Percentiles rank a stretch among this genome's conserved stretches.
Conservation (phyloP, 78 protist species). For the Mastigamoeba balamuthi region DNA sequence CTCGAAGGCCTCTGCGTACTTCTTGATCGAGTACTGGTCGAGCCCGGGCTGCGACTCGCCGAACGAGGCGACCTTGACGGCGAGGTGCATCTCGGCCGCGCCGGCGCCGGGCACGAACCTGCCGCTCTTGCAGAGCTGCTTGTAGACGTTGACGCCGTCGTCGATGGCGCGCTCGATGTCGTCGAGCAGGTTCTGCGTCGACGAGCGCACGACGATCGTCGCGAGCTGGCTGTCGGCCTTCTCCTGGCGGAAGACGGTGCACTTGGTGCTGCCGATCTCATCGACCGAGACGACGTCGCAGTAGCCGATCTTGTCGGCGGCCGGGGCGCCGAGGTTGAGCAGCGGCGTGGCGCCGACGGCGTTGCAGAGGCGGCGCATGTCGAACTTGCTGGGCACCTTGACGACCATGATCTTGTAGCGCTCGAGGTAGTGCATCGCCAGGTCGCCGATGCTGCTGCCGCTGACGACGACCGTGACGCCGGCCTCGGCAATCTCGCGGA, state of each 20-base stretch:
- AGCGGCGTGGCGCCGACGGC: slow-evolving; percentile 84
- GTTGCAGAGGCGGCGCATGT: slow-evolving; percentile 85
- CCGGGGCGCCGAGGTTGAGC: slow-evolving; percentile 84
- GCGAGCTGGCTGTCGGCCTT: slow-evolving; percentile 53
- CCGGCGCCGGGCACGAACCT: slow-evolving; percentile 96
- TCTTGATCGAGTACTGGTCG: slow-evolving; percentile 90
- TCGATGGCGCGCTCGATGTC: slow-evolving; percentile 96
- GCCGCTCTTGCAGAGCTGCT: slow-evolving; percentile 71
- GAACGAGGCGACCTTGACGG: slow-evolving; percentile 32
- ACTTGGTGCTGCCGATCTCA: slow-evolving; percentile 62
- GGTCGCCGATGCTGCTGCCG: slow-evolving; percentile 79
- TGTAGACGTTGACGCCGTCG: slow-evolving; percentile 88
- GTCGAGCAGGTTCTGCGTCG: slow-evolving; percentile 87
- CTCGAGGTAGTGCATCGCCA: slow-evolving; percentile 93
- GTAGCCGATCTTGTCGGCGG: slow-evolving; percentile 81
- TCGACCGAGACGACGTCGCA: slow-evolving; percentile 46
- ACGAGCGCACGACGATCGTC: slow-evolving; percentile 91
- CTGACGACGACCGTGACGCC: slow-evolving; percentile 90
- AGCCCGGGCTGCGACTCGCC: slow-evolving; percentile 68
- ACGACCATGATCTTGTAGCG: slow-evolving; percentile 75
- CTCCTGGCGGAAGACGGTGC: slow-evolving; percentile 64
- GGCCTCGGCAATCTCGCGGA: slow-evolving; percentile 71
- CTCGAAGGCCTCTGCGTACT: slow-evolving; percentile 59
- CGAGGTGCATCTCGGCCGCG: slow-evolving; percentile 86
- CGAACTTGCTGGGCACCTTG: slow-evolving; percentile 87